Evolutionary conservation across 306 rosid genomes (phyloP).

Genomic region (Adenanthera pavonina): DNA sequence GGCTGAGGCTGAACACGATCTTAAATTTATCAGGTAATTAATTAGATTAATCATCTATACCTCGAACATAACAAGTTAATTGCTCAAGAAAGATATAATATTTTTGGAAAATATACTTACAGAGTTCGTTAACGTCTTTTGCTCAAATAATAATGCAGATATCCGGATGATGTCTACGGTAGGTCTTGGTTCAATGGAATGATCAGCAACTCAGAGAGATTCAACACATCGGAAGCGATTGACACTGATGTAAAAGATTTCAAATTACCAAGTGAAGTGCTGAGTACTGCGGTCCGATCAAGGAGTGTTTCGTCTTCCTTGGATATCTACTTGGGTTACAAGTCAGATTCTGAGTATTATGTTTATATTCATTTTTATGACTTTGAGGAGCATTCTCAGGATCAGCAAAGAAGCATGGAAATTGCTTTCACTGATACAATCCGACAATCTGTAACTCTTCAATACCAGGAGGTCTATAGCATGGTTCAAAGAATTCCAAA

Average conservation of each 20-base stretch:
- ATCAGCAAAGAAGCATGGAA: not conserved
- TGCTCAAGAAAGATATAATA: not conserved
- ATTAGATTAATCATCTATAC: too few relatives aligned
- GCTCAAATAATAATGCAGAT: not conserved
- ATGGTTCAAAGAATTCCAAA: not conserved
- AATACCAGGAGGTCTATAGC: not conserved
- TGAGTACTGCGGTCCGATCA: slow-evolving; percentile 5
- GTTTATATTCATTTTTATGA: slow-evolving; percentile 36
- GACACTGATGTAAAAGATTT: not conserved
- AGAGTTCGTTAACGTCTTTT: not conserved
- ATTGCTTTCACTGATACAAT: not conserved
- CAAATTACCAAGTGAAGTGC: slow-evolving; percentile 19
- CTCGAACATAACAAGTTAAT: too few relatives aligned
- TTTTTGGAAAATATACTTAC: too few relatives aligned
- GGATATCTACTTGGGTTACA: not conserved
- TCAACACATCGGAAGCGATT: not conserved
- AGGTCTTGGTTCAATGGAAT: not conserved
- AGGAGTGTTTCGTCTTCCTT: not conserved
- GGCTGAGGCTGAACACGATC: not conserved
- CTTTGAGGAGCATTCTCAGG: not conserved
- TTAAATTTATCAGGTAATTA: not conserved
- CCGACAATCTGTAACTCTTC: not conserved
- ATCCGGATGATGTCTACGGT: not conserved
- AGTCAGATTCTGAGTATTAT: not conserved
- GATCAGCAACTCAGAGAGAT: not conserved